phyloP scores from a whole-genome alignment of 495 filamentous ascomycete species.

The Aspergillus sparsus region DNA sequence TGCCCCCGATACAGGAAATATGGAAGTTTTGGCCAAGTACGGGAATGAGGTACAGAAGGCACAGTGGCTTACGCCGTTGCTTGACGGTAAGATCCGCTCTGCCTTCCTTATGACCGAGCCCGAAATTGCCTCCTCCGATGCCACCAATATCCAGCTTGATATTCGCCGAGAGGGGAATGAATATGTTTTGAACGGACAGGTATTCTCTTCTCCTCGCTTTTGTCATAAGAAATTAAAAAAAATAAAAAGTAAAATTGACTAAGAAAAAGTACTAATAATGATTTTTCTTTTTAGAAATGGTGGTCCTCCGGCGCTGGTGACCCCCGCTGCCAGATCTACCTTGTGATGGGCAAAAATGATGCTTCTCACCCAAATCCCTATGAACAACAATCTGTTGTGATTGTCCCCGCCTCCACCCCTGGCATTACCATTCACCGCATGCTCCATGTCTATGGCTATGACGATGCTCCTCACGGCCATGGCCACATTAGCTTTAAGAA shows the following conservation, averaged over 20 bases:
- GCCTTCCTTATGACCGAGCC: conserved; percentile 96
- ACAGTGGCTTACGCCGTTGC: conserved; percentile 78
- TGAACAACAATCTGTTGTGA: conserved; percentile 84
- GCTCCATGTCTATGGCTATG: conserved; percentile 88
- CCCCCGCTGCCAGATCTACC: conserved; percentile 83
- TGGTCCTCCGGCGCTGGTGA: conserved; percentile 93
- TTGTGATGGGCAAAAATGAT: conserved; percentile 89
- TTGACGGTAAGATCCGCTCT: conserved; percentile 83
- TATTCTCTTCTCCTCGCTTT: conserved; percentile 32
- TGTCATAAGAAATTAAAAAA: background rate
- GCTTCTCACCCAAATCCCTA: conserved; percentile 71
- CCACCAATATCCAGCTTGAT: conserved; percentile 80
- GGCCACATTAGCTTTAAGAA: conserved; percentile 84
- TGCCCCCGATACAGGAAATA: conserved; percentile 91
- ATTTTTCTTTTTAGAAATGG: conserved; percentile 68
- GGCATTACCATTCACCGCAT: conserved; percentile 84
- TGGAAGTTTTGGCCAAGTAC: conserved; percentile 95
- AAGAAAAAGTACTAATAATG: background rate
- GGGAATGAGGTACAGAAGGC: conserved; percentile 87
- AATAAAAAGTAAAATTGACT: background rate
- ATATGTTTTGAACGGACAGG: conserved; percentile 82
- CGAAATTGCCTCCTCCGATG: conserved; percentile 80
- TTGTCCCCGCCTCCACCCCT: conserved; percentile 72
- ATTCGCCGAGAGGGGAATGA: conserved; percentile 79
- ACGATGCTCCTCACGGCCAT: conserved; percentile 93